A percentile compares a stretch with the other conserved stretches of the same genome.
These are phyloP conservation scores for Pelargonium exstipulatum DNA, from an alignment of 441 rosid species.

Conservation along the genomic window DNA sequence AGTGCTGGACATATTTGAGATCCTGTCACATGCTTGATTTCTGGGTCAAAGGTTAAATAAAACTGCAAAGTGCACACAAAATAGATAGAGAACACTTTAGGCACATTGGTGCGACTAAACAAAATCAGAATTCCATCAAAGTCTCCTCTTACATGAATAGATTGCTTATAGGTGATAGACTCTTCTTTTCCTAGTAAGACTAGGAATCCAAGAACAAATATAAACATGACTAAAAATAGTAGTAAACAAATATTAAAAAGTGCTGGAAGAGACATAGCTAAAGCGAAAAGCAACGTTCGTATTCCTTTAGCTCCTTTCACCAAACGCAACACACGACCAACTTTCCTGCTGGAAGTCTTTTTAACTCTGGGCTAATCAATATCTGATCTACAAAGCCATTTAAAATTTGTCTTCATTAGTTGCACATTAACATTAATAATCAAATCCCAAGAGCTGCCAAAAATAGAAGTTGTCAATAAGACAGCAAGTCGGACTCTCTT, in stretches of 20 bases:
- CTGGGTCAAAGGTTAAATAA: neutral
- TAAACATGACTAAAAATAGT: neutral
- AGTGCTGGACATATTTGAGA: neutral
- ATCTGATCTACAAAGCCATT: no score
- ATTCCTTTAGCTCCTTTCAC: no score
- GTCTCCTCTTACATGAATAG: neutral
- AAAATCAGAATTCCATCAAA: neutral
- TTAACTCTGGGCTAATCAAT: no score
- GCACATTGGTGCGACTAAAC: neutral
- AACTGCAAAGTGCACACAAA: neutral
- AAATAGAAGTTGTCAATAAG: no score
- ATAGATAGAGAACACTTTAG: neutral
- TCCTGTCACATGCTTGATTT: neutral
- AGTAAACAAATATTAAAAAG: no score
- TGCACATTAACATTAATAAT: no score
- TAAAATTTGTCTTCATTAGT: no score
- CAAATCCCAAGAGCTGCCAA: no score
- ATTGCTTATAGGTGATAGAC: neutral
- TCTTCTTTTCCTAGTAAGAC: constrained; percentile 3
- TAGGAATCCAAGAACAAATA: neutral
- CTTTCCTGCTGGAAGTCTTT: no score
- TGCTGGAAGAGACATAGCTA: no score
- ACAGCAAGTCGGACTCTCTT: neutral
- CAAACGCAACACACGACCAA: no score
- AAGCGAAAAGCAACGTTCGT: no score